phyloP scores from a whole-genome alignment of 345 rosid species.

The Gossypium rotundifolium region DNA sequence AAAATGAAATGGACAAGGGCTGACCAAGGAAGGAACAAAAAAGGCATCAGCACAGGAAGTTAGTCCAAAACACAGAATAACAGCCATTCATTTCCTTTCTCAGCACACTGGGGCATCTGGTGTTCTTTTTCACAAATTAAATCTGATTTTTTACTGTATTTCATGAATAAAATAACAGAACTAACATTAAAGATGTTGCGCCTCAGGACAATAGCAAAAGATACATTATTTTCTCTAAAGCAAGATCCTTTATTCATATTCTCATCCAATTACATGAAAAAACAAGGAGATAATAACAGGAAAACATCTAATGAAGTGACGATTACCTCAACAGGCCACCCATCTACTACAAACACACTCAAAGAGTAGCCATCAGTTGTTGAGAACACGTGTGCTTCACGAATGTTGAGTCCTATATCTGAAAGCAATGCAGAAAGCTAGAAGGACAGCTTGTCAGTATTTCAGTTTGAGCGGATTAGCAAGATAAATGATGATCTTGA shows the following conservation, averaged over 20 bases:
- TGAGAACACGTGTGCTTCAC: slow-evolving; percentile 80
- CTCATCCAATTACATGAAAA: neutral
- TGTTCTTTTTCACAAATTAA: neutral
- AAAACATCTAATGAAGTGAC: neutral
- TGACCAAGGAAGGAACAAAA: neutral
- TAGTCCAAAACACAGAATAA: neutral
- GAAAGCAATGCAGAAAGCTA: slow-evolving; percentile 75
- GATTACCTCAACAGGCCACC: slow-evolving; percentile 8
- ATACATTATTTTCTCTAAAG: neutral
- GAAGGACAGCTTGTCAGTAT: neutral
- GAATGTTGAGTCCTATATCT: slow-evolving; percentile 70
- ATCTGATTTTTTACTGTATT: neutral
- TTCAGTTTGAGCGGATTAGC: neutral
- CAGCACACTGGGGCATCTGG: neutral
- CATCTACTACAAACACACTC: slow-evolving; percentile 8
- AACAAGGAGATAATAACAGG: neutral
- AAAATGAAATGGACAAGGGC: neutral
- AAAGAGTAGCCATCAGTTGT: slow-evolving; percentile 66
- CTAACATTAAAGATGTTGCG: neutral
- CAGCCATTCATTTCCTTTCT: neutral
- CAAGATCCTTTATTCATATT: neutral
- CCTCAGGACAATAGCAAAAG: neutral
- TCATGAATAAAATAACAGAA: neutral
- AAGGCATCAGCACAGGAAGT: neutral
- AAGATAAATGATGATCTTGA: neutral